phyloP scores from a whole-genome alignment of 2,329 filamentous ascomycete species.

The Blumeria graminis region DNA sequence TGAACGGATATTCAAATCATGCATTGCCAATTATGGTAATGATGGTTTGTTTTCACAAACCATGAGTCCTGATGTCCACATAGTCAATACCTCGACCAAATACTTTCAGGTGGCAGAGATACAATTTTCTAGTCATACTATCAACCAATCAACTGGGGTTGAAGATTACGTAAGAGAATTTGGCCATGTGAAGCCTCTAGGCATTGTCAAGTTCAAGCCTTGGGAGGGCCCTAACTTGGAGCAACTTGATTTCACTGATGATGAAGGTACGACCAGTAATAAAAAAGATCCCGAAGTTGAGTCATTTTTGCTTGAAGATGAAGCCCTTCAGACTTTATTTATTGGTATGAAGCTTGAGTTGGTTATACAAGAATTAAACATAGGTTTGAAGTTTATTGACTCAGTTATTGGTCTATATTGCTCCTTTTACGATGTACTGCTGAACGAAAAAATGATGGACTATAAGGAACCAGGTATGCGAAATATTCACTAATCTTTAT shows the following conservation, averaged over 20 bases:
- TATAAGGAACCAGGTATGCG: slow-evolving; percentile 31
- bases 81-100: slow-evolving; percentile 24
- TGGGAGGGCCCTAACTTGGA: slow-evolving; percentile 17
- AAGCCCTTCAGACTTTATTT: slow-evolving; percentile 29
- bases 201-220: slow-evolving; percentile 21
- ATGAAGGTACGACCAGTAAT: slow-evolving; percentile 9
- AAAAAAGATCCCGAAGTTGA: slow-evolving; percentile 17
- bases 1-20: slow-evolving; percentile 20
- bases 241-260: slow-evolving; percentile 10
- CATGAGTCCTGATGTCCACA: slow-evolving; percentile 16
- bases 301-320: slow-evolving; percentile 43
- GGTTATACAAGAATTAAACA: slow-evolving; percentile 29
- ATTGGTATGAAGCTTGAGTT: slow-evolving; percentile 39
- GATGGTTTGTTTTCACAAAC: slow-evolving; percentile 14
- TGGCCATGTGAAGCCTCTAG: slow-evolving; percentile 19
- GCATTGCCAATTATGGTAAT: slow-evolving; percentile 19
- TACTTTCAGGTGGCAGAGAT: slow-evolving; percentile 37
- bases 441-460: slow-evolving; percentile 42
- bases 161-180: slow-evolving; percentile 15
- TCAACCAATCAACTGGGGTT: slow-evolving; percentile 22
- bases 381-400: slow-evolving; percentile 41
- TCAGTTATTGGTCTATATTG: slow-evolving; percentile 28
- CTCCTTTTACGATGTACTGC: slow-evolving; percentile 38
- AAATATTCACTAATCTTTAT: neutral
- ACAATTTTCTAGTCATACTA: slow-evolving; percentile 18